phyloP scores from a whole-genome alignment of 2,329 filamentous ascomycete species.

The Cordyceps pruinosa region DNA sequence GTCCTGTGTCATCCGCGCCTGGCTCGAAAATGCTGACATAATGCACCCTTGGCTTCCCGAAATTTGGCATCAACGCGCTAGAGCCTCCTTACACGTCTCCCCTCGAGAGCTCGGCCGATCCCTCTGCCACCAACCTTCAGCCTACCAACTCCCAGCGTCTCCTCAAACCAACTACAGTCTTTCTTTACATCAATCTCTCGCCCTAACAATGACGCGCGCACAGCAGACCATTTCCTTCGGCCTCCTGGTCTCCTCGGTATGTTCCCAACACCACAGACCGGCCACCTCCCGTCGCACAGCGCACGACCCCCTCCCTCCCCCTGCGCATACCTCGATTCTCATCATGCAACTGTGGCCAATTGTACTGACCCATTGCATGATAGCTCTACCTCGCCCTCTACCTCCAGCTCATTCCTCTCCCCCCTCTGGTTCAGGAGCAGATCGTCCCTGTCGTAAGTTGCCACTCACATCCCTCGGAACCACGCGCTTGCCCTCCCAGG shows the following conservation, averaged over 20 bases:
- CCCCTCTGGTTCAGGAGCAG: constrained; percentile 69
- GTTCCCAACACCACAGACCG: not conserved
- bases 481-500: not conserved
- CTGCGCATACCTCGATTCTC: not conserved
- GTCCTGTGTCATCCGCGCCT: not conserved
- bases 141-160: not conserved
- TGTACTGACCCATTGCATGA: constrained; percentile 16
- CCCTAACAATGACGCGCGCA: constrained; percentile 76
- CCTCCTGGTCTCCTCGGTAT: constrained; percentile 81
- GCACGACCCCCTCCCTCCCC: not conserved
- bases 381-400: constrained; percentile 86
- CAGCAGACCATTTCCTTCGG: constrained; percentile 85
- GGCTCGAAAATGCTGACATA: constrained; percentile 9
- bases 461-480: too few species aligned
- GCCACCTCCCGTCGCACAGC: not conserved
- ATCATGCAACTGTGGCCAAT: not conserved
- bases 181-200: too few species aligned
- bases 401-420: constrained; percentile 75
- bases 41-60: constrained; percentile 9
- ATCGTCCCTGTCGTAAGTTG: constrained; percentile 79
- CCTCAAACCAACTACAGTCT: constrained; percentile 11
- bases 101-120: not conserved
- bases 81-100: constrained; percentile 11
- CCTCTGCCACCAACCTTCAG: not conserved
- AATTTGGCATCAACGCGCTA: constrained; percentile 12